Conservation (phyloP, 139 green algal genomes). For the Limnomonas spitsbergensis region DNA sequence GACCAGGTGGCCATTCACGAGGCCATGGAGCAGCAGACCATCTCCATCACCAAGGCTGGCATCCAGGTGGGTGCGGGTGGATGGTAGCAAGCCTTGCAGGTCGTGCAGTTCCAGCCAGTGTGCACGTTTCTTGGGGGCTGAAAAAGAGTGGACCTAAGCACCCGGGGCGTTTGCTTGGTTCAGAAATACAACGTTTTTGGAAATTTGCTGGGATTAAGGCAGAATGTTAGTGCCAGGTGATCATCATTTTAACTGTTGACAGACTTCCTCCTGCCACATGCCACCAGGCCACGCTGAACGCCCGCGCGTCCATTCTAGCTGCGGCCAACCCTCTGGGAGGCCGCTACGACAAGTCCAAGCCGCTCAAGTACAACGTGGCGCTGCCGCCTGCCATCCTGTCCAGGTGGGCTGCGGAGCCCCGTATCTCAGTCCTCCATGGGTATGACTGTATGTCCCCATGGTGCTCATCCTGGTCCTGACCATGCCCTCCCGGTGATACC, state of each 20-base stretch:
- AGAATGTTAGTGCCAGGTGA: too few relatives aligned
- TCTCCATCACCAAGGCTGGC: conserved; percentile 96
- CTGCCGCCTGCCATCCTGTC: conserved; percentile 89
- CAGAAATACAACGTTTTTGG: too few relatives aligned
- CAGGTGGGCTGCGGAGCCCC: conserved; percentile 44
- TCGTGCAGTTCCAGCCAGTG: too few relatives aligned
- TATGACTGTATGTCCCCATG: background rate
- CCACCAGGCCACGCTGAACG: conserved; percentile 89
- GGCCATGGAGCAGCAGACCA: conserved; percentile 99
- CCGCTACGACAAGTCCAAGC: conserved; percentile 84
- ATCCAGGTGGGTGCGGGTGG: conserved; percentile 67
- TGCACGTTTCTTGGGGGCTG: too few relatives aligned
- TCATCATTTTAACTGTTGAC: too few relatives aligned
- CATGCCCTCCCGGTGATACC: too few relatives aligned
- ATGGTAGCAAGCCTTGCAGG: too few relatives aligned
- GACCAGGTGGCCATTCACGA: conserved; percentile 64
- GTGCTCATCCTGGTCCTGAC: too few relatives aligned
- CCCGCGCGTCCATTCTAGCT: conserved; percentile 89
- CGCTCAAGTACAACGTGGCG: conserved; percentile 86
- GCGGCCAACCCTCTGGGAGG: conserved; percentile 91
- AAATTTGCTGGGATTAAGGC: too few relatives aligned
- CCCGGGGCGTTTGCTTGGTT: too few relatives aligned
- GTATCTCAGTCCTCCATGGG: background rate
- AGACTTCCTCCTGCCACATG: too few relatives aligned
- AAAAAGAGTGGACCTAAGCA: too few relatives aligned